phyloP scores from a whole-genome alignment of 352 stramenopile genomes.

The Elongisporangium anandrum region DNA sequence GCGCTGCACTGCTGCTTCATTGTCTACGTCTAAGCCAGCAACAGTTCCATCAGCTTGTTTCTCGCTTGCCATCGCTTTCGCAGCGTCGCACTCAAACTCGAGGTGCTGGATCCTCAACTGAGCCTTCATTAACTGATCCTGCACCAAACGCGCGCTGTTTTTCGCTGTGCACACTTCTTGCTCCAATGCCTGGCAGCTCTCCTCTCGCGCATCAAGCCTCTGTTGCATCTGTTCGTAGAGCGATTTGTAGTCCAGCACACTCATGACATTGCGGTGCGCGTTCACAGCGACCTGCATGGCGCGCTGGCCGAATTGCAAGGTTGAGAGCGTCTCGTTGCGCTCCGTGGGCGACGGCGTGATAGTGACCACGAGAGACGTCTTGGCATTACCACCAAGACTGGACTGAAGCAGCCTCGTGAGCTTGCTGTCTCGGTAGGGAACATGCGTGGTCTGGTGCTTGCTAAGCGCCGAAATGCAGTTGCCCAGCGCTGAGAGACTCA shows the following conservation, averaged over 20 bases:
- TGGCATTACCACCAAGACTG: conserved; percentile 69
- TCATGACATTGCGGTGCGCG: conserved; percentile 55
- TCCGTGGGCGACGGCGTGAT: conserved; percentile 43
- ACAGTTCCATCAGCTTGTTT: background rate
- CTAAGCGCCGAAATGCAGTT: conserved; percentile 73
- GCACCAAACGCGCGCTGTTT: conserved; percentile 6
- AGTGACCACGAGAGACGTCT: conserved; percentile 64
- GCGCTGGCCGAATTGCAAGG: conserved; percentile 68
- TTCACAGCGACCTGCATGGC: conserved; percentile 66
- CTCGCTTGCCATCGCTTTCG: conserved; percentile 13
- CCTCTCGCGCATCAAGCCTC: conserved; percentile 35
- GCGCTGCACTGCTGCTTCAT: conserved; percentile 9
- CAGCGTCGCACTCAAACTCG: conserved; percentile 53
- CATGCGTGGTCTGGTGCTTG: conserved; percentile 40
- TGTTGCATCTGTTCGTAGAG: conserved; percentile 60
- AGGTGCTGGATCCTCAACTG: conserved; percentile 56
- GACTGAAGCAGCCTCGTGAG: conserved; percentile 63
- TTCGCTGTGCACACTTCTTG: conserved; percentile 11
- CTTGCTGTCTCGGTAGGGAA: conserved; percentile 76
- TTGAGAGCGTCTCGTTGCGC: conserved; percentile 53
- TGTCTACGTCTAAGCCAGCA: background rate
- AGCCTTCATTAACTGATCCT: conserved; percentile 54
- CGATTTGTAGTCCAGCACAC: conserved; percentile 61
- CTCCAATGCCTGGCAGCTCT: conserved; percentile 13
- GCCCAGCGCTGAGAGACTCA: conserved; percentile 65